Evolutionary conservation across 1,139 yeast species (phyloP).

Genomic region (Lodderomyces jiufengensis): DNA sequence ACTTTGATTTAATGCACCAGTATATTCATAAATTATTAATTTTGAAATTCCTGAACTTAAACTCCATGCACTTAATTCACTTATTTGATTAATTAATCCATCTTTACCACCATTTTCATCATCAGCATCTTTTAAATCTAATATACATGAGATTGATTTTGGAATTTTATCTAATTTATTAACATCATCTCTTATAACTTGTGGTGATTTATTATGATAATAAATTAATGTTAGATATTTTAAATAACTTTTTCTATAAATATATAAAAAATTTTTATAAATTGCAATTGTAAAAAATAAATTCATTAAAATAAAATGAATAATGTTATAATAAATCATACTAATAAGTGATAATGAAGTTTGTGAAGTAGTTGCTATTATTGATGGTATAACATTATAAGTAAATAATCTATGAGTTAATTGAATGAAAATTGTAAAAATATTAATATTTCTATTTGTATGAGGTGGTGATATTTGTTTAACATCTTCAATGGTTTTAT

Average conservation of each 20-base stretch:
- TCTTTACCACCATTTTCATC: constrained; percentile 88
- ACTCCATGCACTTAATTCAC: constrained; percentile 85
- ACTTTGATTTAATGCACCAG: constrained; percentile 55
- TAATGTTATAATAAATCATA: constrained; percentile 17
- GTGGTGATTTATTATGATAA: constrained; percentile 83
- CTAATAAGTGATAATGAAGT: constrained; percentile 1
- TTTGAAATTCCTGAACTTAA: constrained; percentile 76
- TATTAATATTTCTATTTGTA: constrained; percentile 10
- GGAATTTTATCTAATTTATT: constrained; percentile 73
- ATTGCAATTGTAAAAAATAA: constrained; percentile 56
- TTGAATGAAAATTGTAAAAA: constrained; percentile 10
- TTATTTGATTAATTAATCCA: constrained; percentile 71
- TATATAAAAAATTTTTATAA: constrained; percentile 48
- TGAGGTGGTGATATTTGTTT: constrained; percentile 11
- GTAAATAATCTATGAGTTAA: constrained; percentile 10
- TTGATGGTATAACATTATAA: constrained; percentile 3
- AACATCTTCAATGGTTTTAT: constrained; percentile 2
- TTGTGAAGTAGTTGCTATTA: constrained; percentile 4
- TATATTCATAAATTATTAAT: constrained; percentile 74
- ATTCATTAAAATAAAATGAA: constrained; percentile 41
- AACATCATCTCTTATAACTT: constrained; percentile 81
- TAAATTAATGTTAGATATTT: constrained; percentile 62
- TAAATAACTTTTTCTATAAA: constrained; percentile 54
- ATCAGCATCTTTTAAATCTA: constrained; percentile 67
- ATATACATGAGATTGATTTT: constrained; percentile 64